phyloP scores from a whole-genome alignment of 2,329 filamentous ascomycete species.

The Gremmenia infestans region DNA sequence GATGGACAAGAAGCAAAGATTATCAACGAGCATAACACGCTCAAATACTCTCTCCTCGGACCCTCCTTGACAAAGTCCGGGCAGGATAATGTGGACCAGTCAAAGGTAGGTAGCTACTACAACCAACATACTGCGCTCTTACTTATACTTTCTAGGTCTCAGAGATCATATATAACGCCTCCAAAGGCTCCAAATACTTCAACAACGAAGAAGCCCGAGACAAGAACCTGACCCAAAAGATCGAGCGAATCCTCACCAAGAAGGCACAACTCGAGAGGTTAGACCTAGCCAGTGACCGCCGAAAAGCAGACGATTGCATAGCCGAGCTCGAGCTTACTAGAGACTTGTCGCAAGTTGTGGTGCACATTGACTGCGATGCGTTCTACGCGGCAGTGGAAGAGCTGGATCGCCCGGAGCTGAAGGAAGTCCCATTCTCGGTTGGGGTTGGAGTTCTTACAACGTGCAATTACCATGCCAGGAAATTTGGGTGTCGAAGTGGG shows the following conservation, averaged over 20 bases:
- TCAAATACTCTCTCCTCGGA: slow-evolving; percentile 87
- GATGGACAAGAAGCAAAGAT: neutral
- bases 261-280: slow-evolving; percentile 71
- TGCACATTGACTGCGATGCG: slow-evolving; percentile 95
- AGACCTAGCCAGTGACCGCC: slow-evolving; percentile 67
- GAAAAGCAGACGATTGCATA: slow-evolving; percentile 76
- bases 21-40: slow-evolving; percentile 48
- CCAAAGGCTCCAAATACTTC: slow-evolving; percentile 95
- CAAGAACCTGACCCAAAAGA: slow-evolving; percentile 77
- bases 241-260: slow-evolving; percentile 69
- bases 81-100: slow-evolving; percentile 88
- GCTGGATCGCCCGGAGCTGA: slow-evolving; percentile 76
- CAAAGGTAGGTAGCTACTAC: slow-evolving; percentile 50
- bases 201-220: slow-evolving; percentile 83
- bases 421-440: slow-evolving; percentile 84
- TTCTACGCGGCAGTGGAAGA: slow-evolving; percentile 96
- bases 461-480: slow-evolving; percentile 83
- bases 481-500: slow-evolving; percentile 85
- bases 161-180: slow-evolving; percentile 94
- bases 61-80: slow-evolving; percentile 92
- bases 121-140: neutral
- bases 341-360: slow-evolving; percentile 77
- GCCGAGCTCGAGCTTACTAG: slow-evolving; percentile 71
- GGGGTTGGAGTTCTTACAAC: slow-evolving; percentile 63
- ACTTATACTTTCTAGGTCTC: slow-evolving; percentile 56